phyloP scores from a whole-genome alignment of 2,329 filamentous ascomycete species.

The Diaporthe destruens region DNA sequence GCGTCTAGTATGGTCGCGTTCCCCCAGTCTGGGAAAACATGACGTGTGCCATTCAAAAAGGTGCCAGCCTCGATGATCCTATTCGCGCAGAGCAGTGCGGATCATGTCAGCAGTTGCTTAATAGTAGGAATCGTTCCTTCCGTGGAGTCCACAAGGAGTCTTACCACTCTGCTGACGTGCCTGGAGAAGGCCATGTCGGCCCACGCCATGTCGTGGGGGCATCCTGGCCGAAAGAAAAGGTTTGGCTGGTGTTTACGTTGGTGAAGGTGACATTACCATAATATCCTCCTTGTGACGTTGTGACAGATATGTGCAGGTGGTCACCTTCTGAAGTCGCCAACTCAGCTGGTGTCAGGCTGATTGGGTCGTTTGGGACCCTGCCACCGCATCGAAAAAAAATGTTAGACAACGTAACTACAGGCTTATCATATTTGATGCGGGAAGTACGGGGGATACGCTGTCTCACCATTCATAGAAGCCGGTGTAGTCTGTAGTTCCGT shows the following conservation, averaged over 20 bases:
- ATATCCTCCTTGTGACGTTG: constrained; percentile 3
- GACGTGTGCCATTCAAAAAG: constrained; percentile 20
- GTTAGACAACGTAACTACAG: background rate
- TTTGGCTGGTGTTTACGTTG: constrained; percentile 31
- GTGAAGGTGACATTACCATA: constrained; percentile 9
- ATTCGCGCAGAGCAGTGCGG: too few species aligned
- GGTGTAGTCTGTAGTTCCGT: constrained; percentile 17
- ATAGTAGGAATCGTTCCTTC: too few species aligned
- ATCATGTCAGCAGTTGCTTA: background rate
- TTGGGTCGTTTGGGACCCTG: constrained; percentile 25
- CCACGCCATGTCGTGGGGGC: constrained; percentile 17
- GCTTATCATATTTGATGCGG: background rate
- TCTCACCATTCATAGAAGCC: constrained; percentile 32
- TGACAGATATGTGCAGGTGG: constrained; percentile 1
- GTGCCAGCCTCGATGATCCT: constrained; percentile 32
- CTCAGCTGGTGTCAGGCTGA: constrained; percentile 4
- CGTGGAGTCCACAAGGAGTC: background rate
- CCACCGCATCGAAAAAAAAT: background rate
- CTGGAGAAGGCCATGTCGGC: constrained; percentile 30
- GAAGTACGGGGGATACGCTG: too few species aligned
- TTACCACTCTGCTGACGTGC: constrained; percentile 31
- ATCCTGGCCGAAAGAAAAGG: constrained; percentile 13
- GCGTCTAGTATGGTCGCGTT: constrained; percentile 27
- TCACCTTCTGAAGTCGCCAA: constrained; percentile 18
- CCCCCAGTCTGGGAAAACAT: constrained; percentile 32